Base-by-base conservation (phyloP, 2,329 filamentous ascomycete species). In the Ascochyta viciae-villosae region DNA sequence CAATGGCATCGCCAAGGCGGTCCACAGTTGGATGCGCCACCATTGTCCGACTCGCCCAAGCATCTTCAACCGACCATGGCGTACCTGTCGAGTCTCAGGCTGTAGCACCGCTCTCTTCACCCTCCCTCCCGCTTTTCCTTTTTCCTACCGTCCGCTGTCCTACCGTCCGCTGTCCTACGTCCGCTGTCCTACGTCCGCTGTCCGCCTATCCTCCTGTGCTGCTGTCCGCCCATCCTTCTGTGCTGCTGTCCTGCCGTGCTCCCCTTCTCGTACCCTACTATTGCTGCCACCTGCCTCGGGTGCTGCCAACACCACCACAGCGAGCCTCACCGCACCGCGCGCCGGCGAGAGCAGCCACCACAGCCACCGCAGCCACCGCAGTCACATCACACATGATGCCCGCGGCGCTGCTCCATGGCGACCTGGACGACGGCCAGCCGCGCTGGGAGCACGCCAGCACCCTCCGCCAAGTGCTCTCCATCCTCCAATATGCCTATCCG, bases 401-500 rank as follows among this genome's bases (percentile, higher is more conserved):
- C 58, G 63, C 41, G 39, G 60, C 41, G 55, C 56, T 53, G 39
- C 55, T 47, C 38, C 29, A 44, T 27, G 53, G 57, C 52, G 47
- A 63, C 49, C 42, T 54, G 44, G 54, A 60, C 63, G 50, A 51
- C 59, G 45, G 52, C 48, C 41, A 52, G 53, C 45, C 58, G 40
- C 54, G 61, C 46, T 68, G 64, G 65, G 41, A 45, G 34, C 57
- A 62, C 41, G 65, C 69, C 57, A 38, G 47, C 45, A 49, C 61
- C 27, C 50, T 72, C 22, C 61, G 63, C 55, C 42, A 13, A 15
- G 22, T 50, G 46, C 58, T 69, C 54, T 54, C 59, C 37, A 77
- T 78, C 64, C 70, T 85, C 54, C 84, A 85, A 67, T 84, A 81
- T 71, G 77, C 82, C 63, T 89, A 86, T 63, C 87, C 88, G 12